Percentiles rank a stretch among this genome's conserved stretches.
These are phyloP conservation scores for Pseudocercospora ulei DNA, from an alignment of 2,329 filamentous ascomycete species.

Conservation along the genomic window DNA sequence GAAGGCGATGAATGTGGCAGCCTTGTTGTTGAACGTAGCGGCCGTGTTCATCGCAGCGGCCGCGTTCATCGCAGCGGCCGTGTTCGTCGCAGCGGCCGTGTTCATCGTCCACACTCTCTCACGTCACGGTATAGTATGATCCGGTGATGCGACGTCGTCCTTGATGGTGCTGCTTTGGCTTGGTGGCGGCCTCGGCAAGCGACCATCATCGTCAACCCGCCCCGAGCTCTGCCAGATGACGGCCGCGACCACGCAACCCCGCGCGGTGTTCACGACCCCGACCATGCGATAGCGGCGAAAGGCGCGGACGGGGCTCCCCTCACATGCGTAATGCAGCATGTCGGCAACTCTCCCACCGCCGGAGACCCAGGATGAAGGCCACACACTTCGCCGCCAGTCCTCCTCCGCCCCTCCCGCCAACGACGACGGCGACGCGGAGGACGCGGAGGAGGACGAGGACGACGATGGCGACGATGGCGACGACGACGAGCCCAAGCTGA, in stretches of 20 bases:
- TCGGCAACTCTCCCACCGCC: conserved; percentile 30
- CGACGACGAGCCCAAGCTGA: conserved; percentile 87
- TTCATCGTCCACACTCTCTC: background rate
- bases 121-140: background rate
- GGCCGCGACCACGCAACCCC: no score
- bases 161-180: background rate
- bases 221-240: background rate
- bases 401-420: conserved; percentile 14
- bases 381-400: conserved; percentile 10
- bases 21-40: no score
- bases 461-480: conserved; percentile 71
- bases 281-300: conserved; percentile 4
- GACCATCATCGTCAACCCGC: conserved; percentile 5
- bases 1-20: conserved; percentile 30
- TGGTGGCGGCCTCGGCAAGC: conserved; percentile 3
- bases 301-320: conserved; percentile 8
- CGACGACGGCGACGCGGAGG: conserved; percentile 27
- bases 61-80: no score
- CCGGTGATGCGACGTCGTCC: no score
- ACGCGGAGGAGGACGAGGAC: conserved; percentile 35
- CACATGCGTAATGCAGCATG: conserved; percentile 32
- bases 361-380: conserved; percentile 19
- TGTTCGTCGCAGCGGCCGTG: conserved; percentile 26
- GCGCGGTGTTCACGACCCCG: no score
- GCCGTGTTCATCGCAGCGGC: conserved; percentile 8